Conservation (phyloP, 257 asterid species). For the Petrea volubilis region DNA sequence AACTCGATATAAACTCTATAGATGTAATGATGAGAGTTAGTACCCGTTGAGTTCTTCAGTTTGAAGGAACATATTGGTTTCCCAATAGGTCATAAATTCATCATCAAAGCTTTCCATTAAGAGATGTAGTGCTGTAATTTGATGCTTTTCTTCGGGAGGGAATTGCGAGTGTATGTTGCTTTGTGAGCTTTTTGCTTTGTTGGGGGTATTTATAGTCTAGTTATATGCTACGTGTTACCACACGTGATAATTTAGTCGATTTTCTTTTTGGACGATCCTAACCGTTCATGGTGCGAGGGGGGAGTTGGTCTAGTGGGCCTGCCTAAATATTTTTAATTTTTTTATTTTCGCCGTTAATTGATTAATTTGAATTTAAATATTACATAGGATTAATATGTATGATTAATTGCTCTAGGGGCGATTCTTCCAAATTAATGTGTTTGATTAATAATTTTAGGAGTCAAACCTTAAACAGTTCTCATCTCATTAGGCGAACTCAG, state of each 20-base stretch:
- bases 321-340: background rate
- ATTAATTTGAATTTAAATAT: too few species aligned
- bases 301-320: background rate
- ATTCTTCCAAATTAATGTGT: too few species aligned
- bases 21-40: too few species aligned
- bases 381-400: too few species aligned
- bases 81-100: conserved; percentile 54
- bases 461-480: too few species aligned
- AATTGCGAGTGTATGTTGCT: too few species aligned
- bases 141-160: background rate
- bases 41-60: conserved; percentile 60
- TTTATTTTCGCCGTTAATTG: too few species aligned
- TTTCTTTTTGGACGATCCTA: background rate
- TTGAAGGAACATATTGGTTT: conserved; percentile 55
- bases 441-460: too few species aligned
- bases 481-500: too few species aligned
- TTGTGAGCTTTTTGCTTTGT: background rate
- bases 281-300: background rate
- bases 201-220: background rate
- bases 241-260: background rate
- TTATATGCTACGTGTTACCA: background rate
- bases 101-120: conserved; percentile 50
- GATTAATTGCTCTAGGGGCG: too few species aligned
- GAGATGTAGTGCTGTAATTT: too few species aligned
- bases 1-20: too few species aligned